A percentile compares a stretch with the other conserved stretches of the same genome.
These are phyloP conservation scores for Cladosporium sp. DNA, from an alignment of 2,329 filamentous ascomycete species.

Conservation along the genomic window DNA sequence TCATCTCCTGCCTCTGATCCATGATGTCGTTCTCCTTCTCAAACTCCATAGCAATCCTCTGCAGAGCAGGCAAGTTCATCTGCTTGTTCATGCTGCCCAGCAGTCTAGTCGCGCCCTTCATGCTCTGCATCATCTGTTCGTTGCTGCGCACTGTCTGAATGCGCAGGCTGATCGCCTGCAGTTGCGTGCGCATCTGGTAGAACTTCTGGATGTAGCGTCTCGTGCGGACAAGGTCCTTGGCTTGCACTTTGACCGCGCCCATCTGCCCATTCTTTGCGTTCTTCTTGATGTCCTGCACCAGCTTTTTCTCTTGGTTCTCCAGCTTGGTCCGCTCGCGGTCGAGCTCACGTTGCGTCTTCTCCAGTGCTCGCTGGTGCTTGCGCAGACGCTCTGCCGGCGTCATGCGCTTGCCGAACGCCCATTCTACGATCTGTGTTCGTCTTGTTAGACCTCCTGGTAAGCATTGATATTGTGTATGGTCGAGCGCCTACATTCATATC, in stretches of 20 bases:
- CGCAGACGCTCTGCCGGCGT: constrained; percentile 88
- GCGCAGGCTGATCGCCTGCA: constrained; percentile 91
- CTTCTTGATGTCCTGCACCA: constrained; percentile 95
- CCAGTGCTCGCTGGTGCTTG: constrained; percentile 93
- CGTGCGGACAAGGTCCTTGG: constrained; percentile 92
- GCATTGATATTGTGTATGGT: background rate
- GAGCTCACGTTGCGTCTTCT: constrained; percentile 95
- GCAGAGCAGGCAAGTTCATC: constrained; percentile 94
- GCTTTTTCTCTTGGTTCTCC: constrained; percentile 97
- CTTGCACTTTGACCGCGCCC: constrained; percentile 95
- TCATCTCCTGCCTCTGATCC: constrained; percentile 99
- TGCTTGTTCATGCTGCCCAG: constrained; percentile 95
- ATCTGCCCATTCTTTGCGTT: constrained; percentile 97
- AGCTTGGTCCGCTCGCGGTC: constrained; percentile 93
- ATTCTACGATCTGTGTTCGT: constrained; percentile 78
- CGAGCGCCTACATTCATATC: constrained; percentile 54
- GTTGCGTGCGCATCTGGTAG: constrained; percentile 94
- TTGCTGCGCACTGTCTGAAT: constrained; percentile 98
- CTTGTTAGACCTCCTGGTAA: constrained; percentile 3
- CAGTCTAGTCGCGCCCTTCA: constrained; percentile 94
- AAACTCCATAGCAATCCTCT: constrained; percentile 98
- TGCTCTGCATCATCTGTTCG: constrained; percentile 99
- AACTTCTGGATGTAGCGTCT: constrained; percentile 92
- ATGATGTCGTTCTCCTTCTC: constrained; percentile 99
- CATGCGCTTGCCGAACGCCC: constrained; percentile 99